Conservation (phyloP, 75 land plant species). For the Larix kaempferi region DNA sequence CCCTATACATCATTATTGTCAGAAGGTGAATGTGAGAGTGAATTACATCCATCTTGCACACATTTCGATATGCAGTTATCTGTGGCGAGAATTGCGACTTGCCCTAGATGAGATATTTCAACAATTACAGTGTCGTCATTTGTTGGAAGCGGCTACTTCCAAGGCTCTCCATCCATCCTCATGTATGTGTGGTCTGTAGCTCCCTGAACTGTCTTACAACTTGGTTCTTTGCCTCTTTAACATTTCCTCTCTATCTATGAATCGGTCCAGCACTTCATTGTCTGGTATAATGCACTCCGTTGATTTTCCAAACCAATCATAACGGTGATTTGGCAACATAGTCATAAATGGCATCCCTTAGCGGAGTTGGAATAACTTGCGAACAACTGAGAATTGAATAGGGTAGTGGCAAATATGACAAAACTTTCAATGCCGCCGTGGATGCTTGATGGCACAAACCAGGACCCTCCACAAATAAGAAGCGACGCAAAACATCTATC, state of each 20-base stretch:
- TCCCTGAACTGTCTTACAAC: too few species aligned
- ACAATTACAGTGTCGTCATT: slow-evolving; percentile 69
- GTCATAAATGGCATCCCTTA: too few species aligned
- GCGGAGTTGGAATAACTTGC: too few species aligned
- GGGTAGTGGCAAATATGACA: too few species aligned
- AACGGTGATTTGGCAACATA: too few species aligned
- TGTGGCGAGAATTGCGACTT: slow-evolving; percentile 78
- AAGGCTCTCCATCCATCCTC: slow-evolving; percentile 98
- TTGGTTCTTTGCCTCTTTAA: too few species aligned
- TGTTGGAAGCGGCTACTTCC: slow-evolving; percentile 90
- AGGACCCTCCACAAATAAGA: slow-evolving; percentile 85
- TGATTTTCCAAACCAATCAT: too few species aligned
- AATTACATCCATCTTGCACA: slow-evolving; percentile 20
- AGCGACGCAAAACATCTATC: slow-evolving; percentile 73
- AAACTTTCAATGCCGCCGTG: too few species aligned
- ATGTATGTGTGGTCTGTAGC: slow-evolving; percentile 69
- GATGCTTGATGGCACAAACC: slow-evolving; percentile 66
- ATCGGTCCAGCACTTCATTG: too few species aligned
- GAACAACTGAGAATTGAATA: too few species aligned
- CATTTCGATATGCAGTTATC: slow-evolving; percentile 56
- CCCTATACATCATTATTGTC: slow-evolving; percentile 17
- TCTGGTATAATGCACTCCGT: too few species aligned
- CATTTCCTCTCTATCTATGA: too few species aligned
- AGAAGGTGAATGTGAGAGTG: not conserved
- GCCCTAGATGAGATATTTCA: slow-evolving; percentile 85